These are phyloP conservation scores for Talaromyces rugulosus DNA, from an alignment of 2,329 filamentous ascomycete genomes.

Conservation along the genomic window DNA sequence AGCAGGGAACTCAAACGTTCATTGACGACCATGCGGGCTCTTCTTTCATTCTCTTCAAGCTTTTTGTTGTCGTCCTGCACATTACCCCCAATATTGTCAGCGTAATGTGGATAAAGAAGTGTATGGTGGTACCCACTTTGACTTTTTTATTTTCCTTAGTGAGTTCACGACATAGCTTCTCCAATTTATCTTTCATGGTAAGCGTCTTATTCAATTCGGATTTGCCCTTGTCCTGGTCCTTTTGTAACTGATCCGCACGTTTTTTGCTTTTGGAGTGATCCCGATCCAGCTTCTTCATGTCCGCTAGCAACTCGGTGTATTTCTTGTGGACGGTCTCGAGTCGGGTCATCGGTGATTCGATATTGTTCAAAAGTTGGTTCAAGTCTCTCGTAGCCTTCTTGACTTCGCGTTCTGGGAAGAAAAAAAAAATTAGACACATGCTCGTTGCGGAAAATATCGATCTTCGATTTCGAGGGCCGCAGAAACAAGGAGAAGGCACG, in stretches of 20 bases:
- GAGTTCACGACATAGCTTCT: slow-evolving; percentile 90
- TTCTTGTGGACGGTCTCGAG: slow-evolving; percentile 87
- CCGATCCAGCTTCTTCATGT: slow-evolving; percentile 93
- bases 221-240: slow-evolving; percentile 87
- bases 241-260: slow-evolving; percentile 86
- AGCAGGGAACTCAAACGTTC: slow-evolving; percentile 77
- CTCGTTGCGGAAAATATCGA: neutral
- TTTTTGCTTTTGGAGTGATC: slow-evolving; percentile 97
- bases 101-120: slow-evolving; percentile 5
- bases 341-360: slow-evolving; percentile 87
- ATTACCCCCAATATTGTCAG: slow-evolving; percentile 16
- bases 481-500: slow-evolving; percentile 31
- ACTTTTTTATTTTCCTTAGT: slow-evolving; percentile 98
- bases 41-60: slow-evolving; percentile 78
- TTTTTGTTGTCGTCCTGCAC: slow-evolving; percentile 85
- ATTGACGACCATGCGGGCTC: slow-evolving; percentile 77
- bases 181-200: slow-evolving; percentile 89
- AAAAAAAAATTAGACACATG: neutral
- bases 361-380: slow-evolving; percentile 74
- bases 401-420: slow-evolving; percentile 73
- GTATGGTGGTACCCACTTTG: slow-evolving; percentile 59
- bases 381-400: slow-evolving; percentile 91
- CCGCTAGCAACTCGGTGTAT: slow-evolving; percentile 83
- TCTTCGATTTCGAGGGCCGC: neutral
- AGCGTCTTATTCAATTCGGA: slow-evolving; percentile 87